Conservation (phyloP, 192 early-diverging fungal genomes). For the Backusella liffmaniae region DNA sequence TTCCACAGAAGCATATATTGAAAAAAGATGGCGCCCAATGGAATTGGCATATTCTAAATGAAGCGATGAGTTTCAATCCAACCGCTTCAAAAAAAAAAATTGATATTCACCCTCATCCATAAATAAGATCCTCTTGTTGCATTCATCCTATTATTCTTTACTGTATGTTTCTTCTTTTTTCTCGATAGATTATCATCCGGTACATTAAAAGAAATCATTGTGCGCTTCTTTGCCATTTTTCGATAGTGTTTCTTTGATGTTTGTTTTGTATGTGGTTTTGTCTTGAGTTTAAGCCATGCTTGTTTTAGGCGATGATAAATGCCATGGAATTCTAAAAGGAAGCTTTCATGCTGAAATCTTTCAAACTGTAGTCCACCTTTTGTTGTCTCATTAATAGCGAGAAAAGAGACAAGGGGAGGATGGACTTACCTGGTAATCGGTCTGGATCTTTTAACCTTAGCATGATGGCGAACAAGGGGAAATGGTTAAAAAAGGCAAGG, state of each 20-base stretch:
- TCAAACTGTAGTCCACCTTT: constrained; percentile 38
- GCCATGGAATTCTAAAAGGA: constrained; percentile 20
- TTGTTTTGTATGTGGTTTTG: not conserved
- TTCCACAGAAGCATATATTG: constrained; percentile 86
- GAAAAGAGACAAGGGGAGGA: constrained; percentile 29
- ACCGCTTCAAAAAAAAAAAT: not conserved
- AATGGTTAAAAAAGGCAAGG: constrained; percentile 92
- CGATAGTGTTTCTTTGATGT: not conserved
- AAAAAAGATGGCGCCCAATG: constrained; percentile 80
- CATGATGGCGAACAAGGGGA: constrained; percentile 94
- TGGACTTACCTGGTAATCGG: constrained; percentile 76
- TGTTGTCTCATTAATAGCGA: not conserved
- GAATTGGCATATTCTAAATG: constrained; percentile 68
- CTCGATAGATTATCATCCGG: not conserved
- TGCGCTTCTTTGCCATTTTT: not conserved
- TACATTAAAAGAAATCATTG: not conserved
- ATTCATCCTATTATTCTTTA: not conserved
- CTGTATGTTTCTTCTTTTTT: not conserved
- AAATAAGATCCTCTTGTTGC: constrained; percentile 21
- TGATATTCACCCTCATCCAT: constrained; percentile 16
- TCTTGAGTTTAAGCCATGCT: not conserved
- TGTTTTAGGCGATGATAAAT: constrained; percentile 1
- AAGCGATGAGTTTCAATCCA: not conserved
- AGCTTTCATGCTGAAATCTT: constrained; percentile 23
- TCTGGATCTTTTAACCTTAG: constrained; percentile 83